Conservation (phyloP, 305 asterid genomes). For the Fraxinus dipetala region DNA sequence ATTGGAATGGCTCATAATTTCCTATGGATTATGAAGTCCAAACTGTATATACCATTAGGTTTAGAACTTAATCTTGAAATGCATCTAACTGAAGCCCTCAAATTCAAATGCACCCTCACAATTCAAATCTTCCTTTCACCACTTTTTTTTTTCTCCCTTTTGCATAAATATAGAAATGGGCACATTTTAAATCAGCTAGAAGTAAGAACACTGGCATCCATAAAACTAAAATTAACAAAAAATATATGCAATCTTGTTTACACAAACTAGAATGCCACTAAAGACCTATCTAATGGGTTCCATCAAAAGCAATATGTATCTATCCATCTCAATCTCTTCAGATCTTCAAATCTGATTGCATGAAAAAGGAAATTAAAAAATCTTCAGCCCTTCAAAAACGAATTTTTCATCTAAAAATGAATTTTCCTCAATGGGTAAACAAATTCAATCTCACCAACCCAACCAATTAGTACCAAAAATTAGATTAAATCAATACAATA, state of each 20-base stretch:
- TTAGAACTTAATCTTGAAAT: not conserved
- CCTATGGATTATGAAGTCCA: not conserved
- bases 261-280: not conserved
- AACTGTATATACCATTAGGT: not conserved
- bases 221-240: not conserved
- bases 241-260: not conserved
- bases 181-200: too few species aligned
- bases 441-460: not conserved
- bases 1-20: not conserved
- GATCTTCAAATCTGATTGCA: not conserved
- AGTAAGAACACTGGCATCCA: not conserved
- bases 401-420: not conserved
- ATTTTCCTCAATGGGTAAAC: not conserved
- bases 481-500: not conserved
- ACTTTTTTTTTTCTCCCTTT: not conserved
- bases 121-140: not conserved
- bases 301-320: not conserved
- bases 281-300: not conserved
- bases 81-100: not conserved
- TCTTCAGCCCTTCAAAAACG: not conserved
- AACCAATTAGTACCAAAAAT: not conserved
- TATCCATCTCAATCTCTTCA: not conserved
- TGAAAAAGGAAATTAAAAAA: not conserved
- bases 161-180: too few species aligned
- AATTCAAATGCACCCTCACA: not conserved